Conservation (phyloP, 2,329 filamentous ascomycete species). For the Colletotrichum melonis region DNA sequence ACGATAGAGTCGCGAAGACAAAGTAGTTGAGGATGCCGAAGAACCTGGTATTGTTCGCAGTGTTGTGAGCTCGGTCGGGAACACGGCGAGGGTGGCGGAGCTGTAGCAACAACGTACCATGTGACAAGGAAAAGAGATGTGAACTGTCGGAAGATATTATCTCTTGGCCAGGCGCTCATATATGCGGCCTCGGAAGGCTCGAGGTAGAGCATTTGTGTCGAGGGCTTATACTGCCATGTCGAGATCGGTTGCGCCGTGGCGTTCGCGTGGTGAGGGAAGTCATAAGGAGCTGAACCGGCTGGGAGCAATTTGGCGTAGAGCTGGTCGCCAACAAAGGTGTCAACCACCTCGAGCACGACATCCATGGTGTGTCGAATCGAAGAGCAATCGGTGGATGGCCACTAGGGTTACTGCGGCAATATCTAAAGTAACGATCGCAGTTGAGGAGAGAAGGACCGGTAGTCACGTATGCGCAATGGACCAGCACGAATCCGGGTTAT, state of each 20-base stretch:
- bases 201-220: slow-evolving; percentile 76
- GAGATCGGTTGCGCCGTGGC: slow-evolving; percentile 68
- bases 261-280: slow-evolving; percentile 62
- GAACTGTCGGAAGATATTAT: slow-evolving; percentile 81
- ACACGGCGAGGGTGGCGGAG: neutral
- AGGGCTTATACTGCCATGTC: slow-evolving; percentile 77
- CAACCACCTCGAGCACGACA: slow-evolving; percentile 86
- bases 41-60: slow-evolving; percentile 65
- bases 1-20: slow-evolving; percentile 83
- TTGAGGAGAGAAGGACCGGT: neutral
- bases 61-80: slow-evolving; percentile 6
- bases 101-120: slow-evolving; percentile 69
- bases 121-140: slow-evolving; percentile 85
- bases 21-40: slow-evolving; percentile 91
- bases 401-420: neutral
- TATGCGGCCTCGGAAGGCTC: slow-evolving; percentile 82
- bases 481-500: slow-evolving; percentile 1
- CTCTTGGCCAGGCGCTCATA: slow-evolving; percentile 79
- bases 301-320: slow-evolving; percentile 81
- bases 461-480: neutral
- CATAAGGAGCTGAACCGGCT: slow-evolving; percentile 62
- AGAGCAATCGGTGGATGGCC: neutral
- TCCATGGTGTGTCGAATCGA: slow-evolving; percentile 74
- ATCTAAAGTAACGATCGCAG: neutral
- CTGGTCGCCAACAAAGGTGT: slow-evolving; percentile 85